Base-by-base conservation (phyloP, 2,329 filamentous ascomycete species). In the Calonectria pseudoreteaudii region DNA sequence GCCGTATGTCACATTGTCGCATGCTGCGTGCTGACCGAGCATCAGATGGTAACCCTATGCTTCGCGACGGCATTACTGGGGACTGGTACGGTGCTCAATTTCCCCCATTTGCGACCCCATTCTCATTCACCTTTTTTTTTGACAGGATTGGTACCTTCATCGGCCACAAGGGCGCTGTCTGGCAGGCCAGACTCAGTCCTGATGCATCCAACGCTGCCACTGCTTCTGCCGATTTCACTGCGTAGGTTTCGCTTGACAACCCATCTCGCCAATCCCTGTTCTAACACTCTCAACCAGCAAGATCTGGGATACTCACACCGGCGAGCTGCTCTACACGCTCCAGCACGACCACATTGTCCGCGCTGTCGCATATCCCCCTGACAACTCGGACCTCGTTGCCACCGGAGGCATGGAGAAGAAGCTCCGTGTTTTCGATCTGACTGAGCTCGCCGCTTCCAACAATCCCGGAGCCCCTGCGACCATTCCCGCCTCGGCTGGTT, bases 331-430 rank as follows among this genome's bases (percentile, higher is more conserved):
- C 52, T 94, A 94, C 81, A 96, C 95, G 4, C 90, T 99, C 44
- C 93, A 96, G 82, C 97, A 99, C 84, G 92, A 95, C 77, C 97
- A 99, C 85, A 98, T 99, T 77, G 97, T 98, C 74, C 95, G 97
- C 76, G 94, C 96, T 49, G 92, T 98, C 75, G 95, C 97, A 14
- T 98, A 98, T 80, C 94, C 95, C 2, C 92, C 94, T 53, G 94
- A 96, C 79, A 91, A 93, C 68, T 93, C 92, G 28, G 94, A 94
- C n/a, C 93, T 98, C 70, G 89, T 99, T 34, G 97, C 96, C 8
- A 98, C 97, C 0, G 97, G 96, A 41, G 97, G 97, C 31, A 94
- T 94, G 87, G 97, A 99, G 86, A 98, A 98, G 90, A 98, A 97
- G 85, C 90, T 99, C 67, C 94, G 96, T 68, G 93, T 99, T 76